Evolutionary conservation across 352 stramenopile species (phyloP).

Genomic region (Paralagenidium karlingii): DNA sequence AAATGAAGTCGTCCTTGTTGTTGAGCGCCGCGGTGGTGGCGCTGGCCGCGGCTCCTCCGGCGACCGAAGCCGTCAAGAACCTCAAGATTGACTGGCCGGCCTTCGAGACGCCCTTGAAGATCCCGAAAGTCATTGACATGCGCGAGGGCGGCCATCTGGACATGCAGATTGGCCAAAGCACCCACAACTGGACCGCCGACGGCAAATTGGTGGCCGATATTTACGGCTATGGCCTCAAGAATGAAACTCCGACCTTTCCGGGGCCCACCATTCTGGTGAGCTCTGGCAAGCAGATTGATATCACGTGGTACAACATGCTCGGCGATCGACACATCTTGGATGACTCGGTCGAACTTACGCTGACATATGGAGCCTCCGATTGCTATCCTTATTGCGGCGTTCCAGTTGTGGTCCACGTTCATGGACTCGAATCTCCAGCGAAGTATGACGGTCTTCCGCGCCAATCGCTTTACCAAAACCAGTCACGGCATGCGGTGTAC

Average conservation of each 20-base stretch:
- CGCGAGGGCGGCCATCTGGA: conserved; percentile 17
- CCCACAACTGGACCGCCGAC: conserved; percentile 33
- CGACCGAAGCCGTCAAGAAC: conserved; percentile 12
- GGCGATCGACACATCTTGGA: conserved; percentile 28
- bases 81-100: conserved; percentile 26
- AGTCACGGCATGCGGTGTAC: conserved; percentile 34
- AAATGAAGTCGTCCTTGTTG: no score
- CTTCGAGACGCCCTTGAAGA: conserved; percentile 13
- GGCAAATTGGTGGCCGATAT: conserved; percentile 21
- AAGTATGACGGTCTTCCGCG: conserved; percentile 44
- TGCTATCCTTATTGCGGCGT: conserved; percentile 62
- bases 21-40: no score
- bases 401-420: conserved; percentile 38
- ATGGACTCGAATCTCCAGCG: conserved; percentile 49
- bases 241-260: conserved; percentile 24
- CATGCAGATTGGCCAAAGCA: conserved; percentile 19
- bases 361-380: conserved; percentile 27
- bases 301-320: conserved; percentile 43
- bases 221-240: conserved; percentile 27
- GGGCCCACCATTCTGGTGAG: conserved; percentile 38
- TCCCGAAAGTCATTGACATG: conserved; percentile 26
- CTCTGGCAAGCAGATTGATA: conserved; percentile 19
- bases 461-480: conserved; percentile 54
- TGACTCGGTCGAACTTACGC: conserved; percentile 24
- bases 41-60: no score